Conservation (phyloP, 2,329 filamentous ascomycete species). For the Diaporthe ampelina region DNA sequence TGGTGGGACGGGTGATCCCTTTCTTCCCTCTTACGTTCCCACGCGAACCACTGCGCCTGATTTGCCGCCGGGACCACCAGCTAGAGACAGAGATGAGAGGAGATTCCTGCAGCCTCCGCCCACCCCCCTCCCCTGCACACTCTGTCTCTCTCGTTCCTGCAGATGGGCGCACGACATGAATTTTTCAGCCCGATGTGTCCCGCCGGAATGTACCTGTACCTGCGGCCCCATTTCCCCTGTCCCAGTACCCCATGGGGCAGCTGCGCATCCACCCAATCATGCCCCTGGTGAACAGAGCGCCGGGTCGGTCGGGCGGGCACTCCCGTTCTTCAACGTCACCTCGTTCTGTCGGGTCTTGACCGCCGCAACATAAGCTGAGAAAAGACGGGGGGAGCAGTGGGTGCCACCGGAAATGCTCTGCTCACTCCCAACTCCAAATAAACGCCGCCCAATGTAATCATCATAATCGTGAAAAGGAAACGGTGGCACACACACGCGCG, state of each 20-base stretch:
- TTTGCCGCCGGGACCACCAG: conserved; percentile 34
- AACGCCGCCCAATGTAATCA: conserved; percentile 26
- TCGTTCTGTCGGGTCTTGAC: conserved; percentile 45
- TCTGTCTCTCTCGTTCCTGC: conserved; percentile 22
- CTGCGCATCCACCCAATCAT: conserved; percentile 64
- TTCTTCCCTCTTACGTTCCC: neutral
- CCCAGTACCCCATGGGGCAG: conserved; percentile 21
- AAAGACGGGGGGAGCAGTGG: neutral
- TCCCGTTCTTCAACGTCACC: conserved; percentile 23
- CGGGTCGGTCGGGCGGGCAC: conserved; percentile 14
- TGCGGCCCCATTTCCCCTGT: conserved; percentile 50
- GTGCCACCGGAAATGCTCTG: neutral
- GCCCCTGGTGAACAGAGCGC: conserved; percentile 60
- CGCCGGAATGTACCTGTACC: conserved; percentile 57
- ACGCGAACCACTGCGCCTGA: conserved; percentile 35
- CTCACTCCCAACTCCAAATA: neutral
- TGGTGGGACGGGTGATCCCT: conserved; percentile 38
- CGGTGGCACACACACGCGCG: neutral
- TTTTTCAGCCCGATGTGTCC: conserved; percentile 30
- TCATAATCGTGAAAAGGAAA: conserved; percentile 6
- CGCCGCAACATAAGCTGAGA: conserved; percentile 57
- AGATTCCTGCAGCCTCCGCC: conserved; percentile 34
- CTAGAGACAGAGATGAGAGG: conserved; percentile 9
- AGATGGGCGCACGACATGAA: conserved; percentile 38
- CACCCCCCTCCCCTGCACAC: conserved; percentile 25